phyloP scores from a whole-genome alignment of 1,139 yeast genomes.

The Debaryomycetaceae sp. region DNA sequence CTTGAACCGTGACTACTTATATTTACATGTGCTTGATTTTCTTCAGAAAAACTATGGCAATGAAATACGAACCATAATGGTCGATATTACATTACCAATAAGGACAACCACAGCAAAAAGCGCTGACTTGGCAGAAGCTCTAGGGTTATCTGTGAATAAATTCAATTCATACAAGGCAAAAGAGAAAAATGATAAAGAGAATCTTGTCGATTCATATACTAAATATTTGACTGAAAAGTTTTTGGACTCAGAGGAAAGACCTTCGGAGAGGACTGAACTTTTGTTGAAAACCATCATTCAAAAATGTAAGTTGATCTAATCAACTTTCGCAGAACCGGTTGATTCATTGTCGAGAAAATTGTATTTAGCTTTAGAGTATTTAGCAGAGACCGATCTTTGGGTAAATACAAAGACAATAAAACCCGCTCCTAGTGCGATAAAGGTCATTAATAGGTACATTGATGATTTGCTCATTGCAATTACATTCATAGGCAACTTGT shows the following conservation, averaged over 20 bases:
- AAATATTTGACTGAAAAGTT: slow-evolving; percentile 33
- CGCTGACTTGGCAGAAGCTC: slow-evolving; percentile 49
- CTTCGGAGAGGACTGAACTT: slow-evolving; percentile 23
- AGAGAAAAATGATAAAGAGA: slow-evolving; percentile 30
- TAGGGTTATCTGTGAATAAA: slow-evolving; percentile 71
- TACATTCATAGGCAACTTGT: slow-evolving; percentile 31
- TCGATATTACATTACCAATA: slow-evolving; percentile 67
- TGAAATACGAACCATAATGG: slow-evolving; percentile 41
- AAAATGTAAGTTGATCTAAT: slow-evolving; percentile 29
- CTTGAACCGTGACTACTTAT: slow-evolving; percentile 65
- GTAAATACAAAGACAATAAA: slow-evolving; percentile 22
- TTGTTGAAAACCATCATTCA: slow-evolving; percentile 41
- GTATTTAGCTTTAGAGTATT: slow-evolving; percentile 17
- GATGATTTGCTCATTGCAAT: slow-evolving; percentile 26
- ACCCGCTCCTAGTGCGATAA: slow-evolving; percentile 24
- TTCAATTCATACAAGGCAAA: slow-evolving; percentile 60
- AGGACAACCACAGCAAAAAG: slow-evolving; percentile 45
- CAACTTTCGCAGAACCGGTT: slow-evolving; percentile 21
- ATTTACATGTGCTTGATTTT: slow-evolving; percentile 58
- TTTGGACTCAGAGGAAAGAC: slow-evolving; percentile 15
- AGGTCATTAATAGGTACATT: slow-evolving; percentile 19
- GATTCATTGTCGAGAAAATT: slow-evolving; percentile 24
- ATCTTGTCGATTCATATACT: slow-evolving; percentile 45
- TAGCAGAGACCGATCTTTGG: slow-evolving; percentile 20
- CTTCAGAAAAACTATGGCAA: slow-evolving; percentile 38